Base-by-base conservation (phyloP, 169 alveolate species). In the Cytauxzoon felis region DNA sequence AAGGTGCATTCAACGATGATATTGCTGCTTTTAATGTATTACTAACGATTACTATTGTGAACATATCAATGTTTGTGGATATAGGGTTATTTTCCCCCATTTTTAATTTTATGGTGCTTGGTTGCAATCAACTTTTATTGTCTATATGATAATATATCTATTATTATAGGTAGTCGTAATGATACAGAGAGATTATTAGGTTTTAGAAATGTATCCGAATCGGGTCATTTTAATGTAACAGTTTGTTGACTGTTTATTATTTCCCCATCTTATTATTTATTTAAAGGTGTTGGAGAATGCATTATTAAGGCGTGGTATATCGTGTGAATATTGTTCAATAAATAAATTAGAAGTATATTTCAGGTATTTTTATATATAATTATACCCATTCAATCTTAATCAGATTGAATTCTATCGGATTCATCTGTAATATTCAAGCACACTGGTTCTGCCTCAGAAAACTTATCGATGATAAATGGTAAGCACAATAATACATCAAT, bases 361-460 rank as follows among this genome's bases (percentile, higher is more conserved):
- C 80, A 75, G 40, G 34, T 33, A 75, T 64, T 21, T 16, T 48
- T 53, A 23, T 2, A 6, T 7, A 13, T 7, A 4, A 56, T 23
- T 40, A 38, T 19, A 54, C 13, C 5, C 7, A 13, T 56, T 60
- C 13, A 18, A 16, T 1, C 19, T 19, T 3, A 16, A 5, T 30
- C n/a, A 75, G 79, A 33, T 42, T 27, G 13, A 50, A 75, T 4
- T 33, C 27, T 3, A 27, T 30, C 6, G 85, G 80, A 5, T 75
- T 75, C 24, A 54, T 75, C 3, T 65, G 80, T 29, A 75, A 75
- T 21, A 60, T 49, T 1, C 52, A 62, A 19, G 33, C 49, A 30
- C 85, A 75, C 36, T 75, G 85, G 85, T 64, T 75, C 29, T 65
- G 70, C 18, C 42, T 75, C 4, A 53, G 85, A 38, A 62, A 53